Evolutionary conservation across 352 stramenopile species (phyloP), one percentile per base, ranked within the genome.

Genomic region (Pythium angustatum): DNA sequence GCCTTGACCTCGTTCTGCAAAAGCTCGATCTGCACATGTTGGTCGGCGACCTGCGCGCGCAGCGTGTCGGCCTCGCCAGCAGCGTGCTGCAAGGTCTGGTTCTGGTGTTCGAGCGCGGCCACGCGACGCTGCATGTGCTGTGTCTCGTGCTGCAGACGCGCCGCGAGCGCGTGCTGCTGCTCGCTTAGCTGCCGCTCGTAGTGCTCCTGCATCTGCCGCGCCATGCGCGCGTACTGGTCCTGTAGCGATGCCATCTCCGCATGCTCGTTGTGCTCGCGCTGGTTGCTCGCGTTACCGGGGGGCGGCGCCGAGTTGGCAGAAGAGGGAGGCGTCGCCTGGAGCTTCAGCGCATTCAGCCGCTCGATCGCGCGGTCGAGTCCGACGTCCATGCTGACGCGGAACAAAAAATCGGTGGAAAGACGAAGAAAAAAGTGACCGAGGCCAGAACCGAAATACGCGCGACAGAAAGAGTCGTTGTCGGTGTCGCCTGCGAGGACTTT

Each of bases 341-440:
- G 70, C 68, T 88, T 88, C 27, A 92, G 77, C 55, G 81, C 78
- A 67, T 87, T 83, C 8, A 92, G 69, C 21, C 81, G 79, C 78
- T 90, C 79, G 69, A 92, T 90, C 21, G 82, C 79, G 22, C 75
- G 77, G 72, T 90, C 81, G 30, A 91, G 74, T 61, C 83, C 77
- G 70, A 87, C 77, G 31, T 53, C 53, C 54, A 66, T 72, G 34
- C 22, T 24, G 28, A 14, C 49, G 24, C 11, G 24, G 27, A 58
- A 57, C 33, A 38, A 38, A 14, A 38, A 38, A 7, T 14, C 33
- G 51, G 4, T 15, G 12, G 14, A 64, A 36, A 60, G 48, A 30
- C 54, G 45, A 51, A 49, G 22, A 50, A 54, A 53, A 34, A 58
- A 44, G 21, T 36, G 31, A 45, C 31, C 45, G 44, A 19, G 7